Evolutionary conservation across 2,329 filamentous ascomycete genomes (phyloP).

Genomic region (Arthrobotrys sphaeroides): DNA sequence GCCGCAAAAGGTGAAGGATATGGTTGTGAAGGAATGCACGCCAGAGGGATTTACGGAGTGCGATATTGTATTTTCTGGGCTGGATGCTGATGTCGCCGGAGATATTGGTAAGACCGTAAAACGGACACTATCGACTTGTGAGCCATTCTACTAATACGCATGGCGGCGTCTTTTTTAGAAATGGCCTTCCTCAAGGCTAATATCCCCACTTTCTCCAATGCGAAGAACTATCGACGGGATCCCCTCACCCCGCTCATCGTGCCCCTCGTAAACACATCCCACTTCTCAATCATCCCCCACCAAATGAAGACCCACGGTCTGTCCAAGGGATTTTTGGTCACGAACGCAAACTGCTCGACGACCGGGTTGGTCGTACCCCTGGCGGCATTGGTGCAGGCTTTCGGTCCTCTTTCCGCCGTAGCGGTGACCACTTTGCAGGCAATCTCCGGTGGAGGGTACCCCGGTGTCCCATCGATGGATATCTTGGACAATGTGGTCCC

Average conservation of each 20-base stretch:
- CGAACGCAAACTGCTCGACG: conserved; percentile 98
- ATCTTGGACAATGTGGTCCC: conserved; percentile 96
- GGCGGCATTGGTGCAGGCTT: conserved; percentile 84
- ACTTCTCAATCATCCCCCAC: conserved; percentile 88
- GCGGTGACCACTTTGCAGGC: conserved; percentile 94
- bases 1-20: conserved; percentile 76
- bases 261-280: conserved; percentile 89
- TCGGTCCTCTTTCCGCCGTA: conserved; percentile 80
- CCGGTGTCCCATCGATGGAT: conserved; percentile 91
- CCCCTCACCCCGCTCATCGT: conserved; percentile 92
- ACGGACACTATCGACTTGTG: not conserved
- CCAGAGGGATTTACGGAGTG: conserved; percentile 86
- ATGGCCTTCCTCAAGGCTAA: conserved; percentile 89
- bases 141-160: not conserved
- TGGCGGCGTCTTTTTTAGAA: conserved; percentile 67
- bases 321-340: conserved; percentile 88
- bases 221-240: conserved; percentile 94
- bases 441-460: conserved; percentile 90
- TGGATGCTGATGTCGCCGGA: conserved; percentile 91
- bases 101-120: conserved; percentile 74
- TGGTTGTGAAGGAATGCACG: conserved; percentile 86
- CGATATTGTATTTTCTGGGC: conserved; percentile 89
- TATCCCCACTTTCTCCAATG: conserved; percentile 94
- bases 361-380: conserved; percentile 96
- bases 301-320: conserved; percentile 78